Base-by-base conservation (phyloP, 768 basidiomycete species). In the Multifurca ochricompacta region DNA sequence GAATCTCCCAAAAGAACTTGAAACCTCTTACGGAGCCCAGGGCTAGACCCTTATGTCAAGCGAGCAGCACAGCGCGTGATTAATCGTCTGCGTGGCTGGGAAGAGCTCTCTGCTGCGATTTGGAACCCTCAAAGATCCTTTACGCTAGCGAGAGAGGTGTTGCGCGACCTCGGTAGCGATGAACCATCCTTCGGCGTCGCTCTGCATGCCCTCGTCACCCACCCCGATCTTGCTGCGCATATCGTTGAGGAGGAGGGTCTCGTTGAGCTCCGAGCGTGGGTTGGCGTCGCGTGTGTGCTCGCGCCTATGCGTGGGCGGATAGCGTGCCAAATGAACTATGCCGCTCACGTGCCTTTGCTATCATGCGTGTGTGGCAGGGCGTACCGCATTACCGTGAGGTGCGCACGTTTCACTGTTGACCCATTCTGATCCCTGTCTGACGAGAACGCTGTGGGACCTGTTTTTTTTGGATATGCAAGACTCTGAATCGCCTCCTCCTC, bases 301-400 rank as follows among this genome's bases (percentile, higher is more conserved):
- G 81, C 81, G 83, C 85, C 31, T 83, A 83, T 63, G 83, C 85
- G 3, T 91, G 87, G 84, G 79, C 87, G 11, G 88, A 90, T 61
- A 87, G 85, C 65, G 70, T 87, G 18, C 83, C 82, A 1, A 77
- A 82, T 51, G 76, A 79, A 53, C 68, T 68, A 11, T 85, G 83
- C 62, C 76, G 84, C 10, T 82, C 86, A 61, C 76, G 82, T 43
- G 73, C 78, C 1, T 68, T 90, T 7, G 79, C 77, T 6, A 73
- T 89, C 14, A 54, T 90, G 48, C 74, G 77, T 5, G 53, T 85
- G 21, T 87, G 83, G 84, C 83, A 86, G 68, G 70, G 69, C 25
- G 69, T 80, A 23, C 78, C 83, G 27, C 86, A 85, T 7, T 91
- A 90, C 65, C 75, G 81, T 40, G 83, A 88, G 72, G 88, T 88